A percentile compares a stretch with the other conserved stretches of the same genome.
These are phyloP conservation scores for Arthroderma sp. DNA, from an alignment of 2,329 filamentous ascomycete genomes.

Conservation along the genomic window DNA sequence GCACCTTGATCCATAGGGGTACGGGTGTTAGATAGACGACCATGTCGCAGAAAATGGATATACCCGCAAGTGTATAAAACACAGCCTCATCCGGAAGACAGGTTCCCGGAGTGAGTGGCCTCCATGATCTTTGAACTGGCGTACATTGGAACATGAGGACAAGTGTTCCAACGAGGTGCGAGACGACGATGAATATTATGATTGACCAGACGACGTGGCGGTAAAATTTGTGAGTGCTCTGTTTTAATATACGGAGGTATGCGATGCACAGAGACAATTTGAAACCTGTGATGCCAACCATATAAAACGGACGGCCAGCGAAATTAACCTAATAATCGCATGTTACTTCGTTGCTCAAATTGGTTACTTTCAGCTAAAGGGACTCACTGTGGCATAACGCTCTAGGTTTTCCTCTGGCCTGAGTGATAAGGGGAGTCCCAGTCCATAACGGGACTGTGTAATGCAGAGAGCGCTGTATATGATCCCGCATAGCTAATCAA, in stretches of 20 bases:
- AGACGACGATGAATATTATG: slow-evolving; percentile 32
- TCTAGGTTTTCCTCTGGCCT: slow-evolving; percentile 34
- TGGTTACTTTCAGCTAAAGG: neutral
- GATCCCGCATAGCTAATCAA: slow-evolving; percentile 34
- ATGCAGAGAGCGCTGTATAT: slow-evolving; percentile 39
- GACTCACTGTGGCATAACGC: slow-evolving; percentile 30
- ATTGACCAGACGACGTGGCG: slow-evolving; percentile 33
- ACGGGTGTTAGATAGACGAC: slow-evolving; percentile 39
- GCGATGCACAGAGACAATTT: slow-evolving; percentile 43
- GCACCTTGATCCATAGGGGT: slow-evolving; percentile 37
- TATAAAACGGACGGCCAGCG: slow-evolving; percentile 42
- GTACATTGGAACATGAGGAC: slow-evolving; percentile 39
- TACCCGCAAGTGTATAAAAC: slow-evolving; percentile 40
- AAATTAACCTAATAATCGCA: slow-evolving; percentile 32
- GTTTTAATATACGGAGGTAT: slow-evolving; percentile 39
- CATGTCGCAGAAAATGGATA: slow-evolving; percentile 41
- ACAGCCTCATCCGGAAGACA: slow-evolving; percentile 37
- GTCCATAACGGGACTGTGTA: slow-evolving; percentile 41
- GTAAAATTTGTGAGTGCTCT: slow-evolving; percentile 35
- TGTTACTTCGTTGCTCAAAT: too few species aligned
- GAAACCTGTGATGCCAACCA: slow-evolving; percentile 44
- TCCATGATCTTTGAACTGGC: slow-evolving; percentile 39
- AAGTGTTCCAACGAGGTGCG: slow-evolving; percentile 38
- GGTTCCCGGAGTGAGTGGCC: slow-evolving; percentile 25
- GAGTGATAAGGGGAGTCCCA: slow-evolving; percentile 35